A percentile compares a stretch with the other conserved stretches of the same genome.
Conservation (phyloP, 257 asterid species). For the Gardenia jasminoides region DNA sequence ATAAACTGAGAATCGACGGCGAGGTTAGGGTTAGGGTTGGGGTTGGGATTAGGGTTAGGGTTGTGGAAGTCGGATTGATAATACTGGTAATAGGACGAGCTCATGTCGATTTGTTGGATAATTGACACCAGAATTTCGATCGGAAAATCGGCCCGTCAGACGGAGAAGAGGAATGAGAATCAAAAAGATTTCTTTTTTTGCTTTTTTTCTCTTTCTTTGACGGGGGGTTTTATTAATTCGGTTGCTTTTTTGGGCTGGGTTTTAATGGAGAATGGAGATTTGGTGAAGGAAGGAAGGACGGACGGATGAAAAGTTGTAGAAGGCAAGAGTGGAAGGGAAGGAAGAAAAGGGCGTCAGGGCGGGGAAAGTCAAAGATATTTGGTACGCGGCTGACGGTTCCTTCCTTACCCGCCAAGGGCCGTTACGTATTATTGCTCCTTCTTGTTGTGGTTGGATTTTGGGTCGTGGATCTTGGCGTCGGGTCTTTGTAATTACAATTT, state of each 20-base stretch:
- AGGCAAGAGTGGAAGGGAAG: background rate
- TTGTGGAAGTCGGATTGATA: constrained; percentile 42
- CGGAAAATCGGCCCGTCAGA: background rate
- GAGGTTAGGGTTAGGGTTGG: constrained; percentile 20
- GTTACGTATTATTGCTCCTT: background rate
- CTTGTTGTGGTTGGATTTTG: background rate
- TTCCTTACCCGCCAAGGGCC: constrained; percentile 22
- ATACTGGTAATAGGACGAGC: constrained; percentile 52
- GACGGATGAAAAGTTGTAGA: background rate
- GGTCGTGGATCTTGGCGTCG: background rate
- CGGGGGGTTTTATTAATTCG: no score
- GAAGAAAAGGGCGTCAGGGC: background rate
- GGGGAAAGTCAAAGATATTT: background rate
- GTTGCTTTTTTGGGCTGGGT: no score
- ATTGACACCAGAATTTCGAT: background rate
- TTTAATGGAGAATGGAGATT: background rate
- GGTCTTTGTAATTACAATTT: background rate
- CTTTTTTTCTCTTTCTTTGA: no score
- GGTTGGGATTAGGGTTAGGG: constrained; percentile 25
- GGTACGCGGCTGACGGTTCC: background rate
- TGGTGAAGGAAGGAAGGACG: background rate
- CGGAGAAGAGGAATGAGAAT: background rate
- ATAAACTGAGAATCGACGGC: constrained; percentile 9
- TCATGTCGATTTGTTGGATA: constrained; percentile 42
- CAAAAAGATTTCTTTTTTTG: background rate